Percentiles rank a stretch among this genome's conserved stretches.
Evolutionary conservation across 2,329 filamentous ascomycete genomes (phyloP).

Genomic region (Aspergillus fischeri): DNA sequence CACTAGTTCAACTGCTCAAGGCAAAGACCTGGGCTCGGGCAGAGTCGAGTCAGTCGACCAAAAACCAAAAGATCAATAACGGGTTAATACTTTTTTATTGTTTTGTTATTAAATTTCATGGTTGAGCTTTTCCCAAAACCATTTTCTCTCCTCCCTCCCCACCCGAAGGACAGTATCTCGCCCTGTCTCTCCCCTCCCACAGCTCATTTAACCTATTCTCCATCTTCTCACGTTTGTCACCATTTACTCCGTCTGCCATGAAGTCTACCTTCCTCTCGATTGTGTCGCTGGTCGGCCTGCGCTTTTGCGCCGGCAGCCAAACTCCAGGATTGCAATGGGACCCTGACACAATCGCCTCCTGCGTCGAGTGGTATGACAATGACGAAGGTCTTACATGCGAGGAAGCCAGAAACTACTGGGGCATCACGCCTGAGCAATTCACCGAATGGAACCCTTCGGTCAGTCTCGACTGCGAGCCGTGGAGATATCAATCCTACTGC

Average conservation of each 20-base stretch:
- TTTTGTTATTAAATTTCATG: no score
- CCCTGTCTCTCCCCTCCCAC: no score
- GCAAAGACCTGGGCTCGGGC: no score
- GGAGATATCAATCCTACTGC: not conserved
- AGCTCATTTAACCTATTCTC: no score
- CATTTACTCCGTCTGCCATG: not conserved
- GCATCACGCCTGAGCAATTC: not conserved
- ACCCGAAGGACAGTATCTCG: no score
- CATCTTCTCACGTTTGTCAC: no score
- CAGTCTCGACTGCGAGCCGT: not conserved
- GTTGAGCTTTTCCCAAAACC: no score
- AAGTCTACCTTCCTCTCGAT: not conserved
- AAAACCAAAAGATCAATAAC: no score
- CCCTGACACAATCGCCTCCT: not conserved
- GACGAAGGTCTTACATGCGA: not conserved
- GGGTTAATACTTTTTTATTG: no score
- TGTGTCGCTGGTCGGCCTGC: not conserved
- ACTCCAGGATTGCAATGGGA: not conserved
- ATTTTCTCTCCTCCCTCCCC: no score
- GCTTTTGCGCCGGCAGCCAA: not conserved
- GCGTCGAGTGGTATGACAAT: not conserved
- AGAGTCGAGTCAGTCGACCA: no score
- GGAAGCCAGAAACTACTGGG: not conserved
- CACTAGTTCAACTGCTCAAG: no score
- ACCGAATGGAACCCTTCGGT: not conserved